Percentiles rank a stretch among this genome's conserved stretches.
Conservation (phyloP, 129 eudicot species). For the Deinandra increscens region DNA sequence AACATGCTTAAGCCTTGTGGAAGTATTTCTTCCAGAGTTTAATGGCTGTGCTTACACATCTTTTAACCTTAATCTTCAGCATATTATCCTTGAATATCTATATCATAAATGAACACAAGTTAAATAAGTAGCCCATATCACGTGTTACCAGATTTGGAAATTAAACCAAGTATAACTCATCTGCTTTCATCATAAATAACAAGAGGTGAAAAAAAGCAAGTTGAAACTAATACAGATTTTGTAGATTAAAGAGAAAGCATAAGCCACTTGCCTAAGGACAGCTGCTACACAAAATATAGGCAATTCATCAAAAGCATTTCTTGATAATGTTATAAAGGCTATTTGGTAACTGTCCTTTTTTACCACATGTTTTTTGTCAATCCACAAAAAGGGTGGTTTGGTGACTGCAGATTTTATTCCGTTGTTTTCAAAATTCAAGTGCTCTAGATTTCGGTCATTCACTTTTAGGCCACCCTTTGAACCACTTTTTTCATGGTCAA, state of each 20-base stretch:
- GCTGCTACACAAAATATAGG: constrained; percentile 91
- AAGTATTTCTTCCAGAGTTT: constrained; percentile 89
- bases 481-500: constrained; percentile 37
- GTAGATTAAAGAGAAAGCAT: background rate
- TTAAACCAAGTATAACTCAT: constrained; percentile 23
- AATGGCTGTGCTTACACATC: constrained; percentile 82
- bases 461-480: constrained; percentile 46
- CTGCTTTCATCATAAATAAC: constrained; percentile 48
- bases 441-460: constrained; percentile 48
- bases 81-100: constrained; percentile 88
- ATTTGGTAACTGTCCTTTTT: constrained; percentile 47
- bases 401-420: constrained; percentile 53
- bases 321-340: constrained; percentile 47
- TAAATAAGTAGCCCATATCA: constrained; percentile 1
- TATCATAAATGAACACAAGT: constrained; percentile 28
- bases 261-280: constrained; percentile 32
- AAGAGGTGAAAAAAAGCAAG: background rate
- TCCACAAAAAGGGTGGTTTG: constrained; percentile 75
- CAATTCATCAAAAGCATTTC: constrained; percentile 71
- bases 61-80: constrained; percentile 81
- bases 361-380: constrained; percentile 76
- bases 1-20: constrained; percentile 56
- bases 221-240: background rate
- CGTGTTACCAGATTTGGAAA: constrained; percentile 11
- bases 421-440: constrained; percentile 42